Evolutionary conservation across 345 rosid species (phyloP).

Genomic region (Salix koriyanagi): DNA sequence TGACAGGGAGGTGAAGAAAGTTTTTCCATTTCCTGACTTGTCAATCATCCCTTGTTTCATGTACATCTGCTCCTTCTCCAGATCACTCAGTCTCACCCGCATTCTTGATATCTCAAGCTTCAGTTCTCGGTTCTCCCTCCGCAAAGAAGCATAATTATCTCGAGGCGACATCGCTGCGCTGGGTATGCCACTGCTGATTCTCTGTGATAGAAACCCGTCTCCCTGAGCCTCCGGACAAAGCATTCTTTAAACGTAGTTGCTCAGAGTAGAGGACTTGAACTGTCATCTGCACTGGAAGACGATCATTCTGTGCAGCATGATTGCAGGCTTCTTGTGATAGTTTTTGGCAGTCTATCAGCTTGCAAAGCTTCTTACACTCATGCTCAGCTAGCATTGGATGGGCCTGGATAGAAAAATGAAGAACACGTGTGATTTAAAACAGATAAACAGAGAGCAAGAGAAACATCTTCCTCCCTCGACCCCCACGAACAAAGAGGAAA

Average conservation of each 20-base stretch:
- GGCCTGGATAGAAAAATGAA: neutral
- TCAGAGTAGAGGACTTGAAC: slow-evolving; percentile 60
- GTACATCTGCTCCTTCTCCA: slow-evolving; percentile 61
- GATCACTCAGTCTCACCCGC: slow-evolving; percentile 64
- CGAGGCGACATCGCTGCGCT: slow-evolving; percentile 74
- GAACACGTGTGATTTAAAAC: neutral
- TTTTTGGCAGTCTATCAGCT: slow-evolving; percentile 22
- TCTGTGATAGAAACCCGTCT: slow-evolving; percentile 61
- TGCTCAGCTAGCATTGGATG: slow-evolving; percentile 16
- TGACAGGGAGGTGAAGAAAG: slow-evolving; percentile 62
- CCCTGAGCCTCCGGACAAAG: slow-evolving; percentile 59
- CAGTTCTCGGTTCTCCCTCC: slow-evolving; percentile 68
- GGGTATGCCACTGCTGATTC: slow-evolving; percentile 64
- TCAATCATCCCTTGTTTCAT: slow-evolving; percentile 71
- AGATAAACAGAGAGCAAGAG: neutral
- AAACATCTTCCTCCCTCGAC: neutral
- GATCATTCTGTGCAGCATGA: slow-evolving; percentile 48
- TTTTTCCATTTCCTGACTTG: slow-evolving; percentile 62
- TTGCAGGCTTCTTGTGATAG: slow-evolving; percentile 18
- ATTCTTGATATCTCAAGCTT: slow-evolving; percentile 72
- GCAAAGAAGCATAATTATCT: slow-evolving; percentile 61
- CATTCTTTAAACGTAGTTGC: slow-evolving; percentile 65
- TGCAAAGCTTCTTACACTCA: slow-evolving; percentile 15
- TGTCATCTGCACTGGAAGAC: slow-evolving; percentile 58
- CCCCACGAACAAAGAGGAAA: no score